Percentiles rank a stretch among this genome's conserved stretches.
Evolutionary conservation across 2,329 filamentous ascomycete species (phyloP).

Genomic region (Drechslerella dactyloides): DNA sequence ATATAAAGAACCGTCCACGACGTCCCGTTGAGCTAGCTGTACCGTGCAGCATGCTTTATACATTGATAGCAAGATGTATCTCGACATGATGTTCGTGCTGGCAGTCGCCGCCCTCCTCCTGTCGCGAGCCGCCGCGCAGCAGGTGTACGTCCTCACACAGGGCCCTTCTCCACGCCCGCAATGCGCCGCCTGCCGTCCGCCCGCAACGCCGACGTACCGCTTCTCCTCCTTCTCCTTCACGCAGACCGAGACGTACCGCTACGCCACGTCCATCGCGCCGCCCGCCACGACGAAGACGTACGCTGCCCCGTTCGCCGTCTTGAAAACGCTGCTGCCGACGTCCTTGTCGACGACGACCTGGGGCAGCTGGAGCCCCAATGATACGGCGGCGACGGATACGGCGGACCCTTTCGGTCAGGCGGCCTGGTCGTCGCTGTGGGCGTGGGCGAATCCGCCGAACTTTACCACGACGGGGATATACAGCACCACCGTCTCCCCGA

Average conservation of each 20-base stretch:
- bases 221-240: conserved; percentile 23
- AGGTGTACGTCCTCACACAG: conserved; percentile 15
- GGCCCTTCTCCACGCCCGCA: conserved; percentile 16
- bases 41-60: too few species aligned
- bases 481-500: conserved; percentile 27
- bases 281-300: conserved; percentile 16
- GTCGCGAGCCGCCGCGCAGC: conserved; percentile 10
- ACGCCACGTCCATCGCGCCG: conserved; percentile 16
- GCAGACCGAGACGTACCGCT: conserved; percentile 25
- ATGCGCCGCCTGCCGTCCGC: conserved; percentile 10
- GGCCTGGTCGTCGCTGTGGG: conserved; percentile 30
- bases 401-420: conserved; percentile 33
- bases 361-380: conserved; percentile 22
- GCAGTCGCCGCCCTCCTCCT: conserved; percentile 1
- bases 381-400: conserved; percentile 24
- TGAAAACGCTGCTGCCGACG: conserved; percentile 16
- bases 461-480: conserved; percentile 27
- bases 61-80: too few species aligned
- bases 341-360: conserved; percentile 22
- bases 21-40: too few species aligned
- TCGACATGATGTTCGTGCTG: neutral
- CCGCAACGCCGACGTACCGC: conserved; percentile 21
- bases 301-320: conserved; percentile 8
- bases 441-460: conserved; percentile 17
- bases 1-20: too few species aligned